phyloP scores from a whole-genome alignment of 176 grass and related monocot genomes.

The Bonia amplexicaulis region DNA sequence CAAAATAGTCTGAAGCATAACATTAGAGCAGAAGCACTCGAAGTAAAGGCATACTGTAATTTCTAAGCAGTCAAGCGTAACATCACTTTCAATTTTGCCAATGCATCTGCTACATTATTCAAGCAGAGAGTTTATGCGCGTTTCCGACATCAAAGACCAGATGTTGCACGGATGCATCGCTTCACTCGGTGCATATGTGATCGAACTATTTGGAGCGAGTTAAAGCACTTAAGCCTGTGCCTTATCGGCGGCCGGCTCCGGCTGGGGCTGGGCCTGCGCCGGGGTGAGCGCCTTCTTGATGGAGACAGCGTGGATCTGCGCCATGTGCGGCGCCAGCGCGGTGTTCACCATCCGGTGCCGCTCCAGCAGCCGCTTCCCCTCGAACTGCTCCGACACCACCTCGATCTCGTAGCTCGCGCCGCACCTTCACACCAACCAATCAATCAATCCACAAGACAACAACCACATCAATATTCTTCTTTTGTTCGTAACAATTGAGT shows the following conservation, averaged over 20 bases:
- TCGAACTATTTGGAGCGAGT: not conserved
- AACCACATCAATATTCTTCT: not conserved
- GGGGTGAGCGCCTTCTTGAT: slow-evolving; percentile 96
- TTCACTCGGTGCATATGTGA: not conserved
- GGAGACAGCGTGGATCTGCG: slow-evolving; percentile 89
- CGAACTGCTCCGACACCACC: slow-evolving; percentile 89
- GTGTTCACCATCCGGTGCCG: slow-evolving; percentile 90
- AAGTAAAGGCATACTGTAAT: not conserved
- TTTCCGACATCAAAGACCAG: not conserved
- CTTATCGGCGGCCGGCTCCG: slow-evolving; percentile 36
- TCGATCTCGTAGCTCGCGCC: slow-evolving; percentile 87
- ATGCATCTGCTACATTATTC: slow-evolving; percentile 34
- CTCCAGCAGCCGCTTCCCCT: slow-evolving; percentile 94
- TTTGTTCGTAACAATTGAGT: not conserved
- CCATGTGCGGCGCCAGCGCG: slow-evolving; percentile 77
- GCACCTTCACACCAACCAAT: slow-evolving; percentile 46
- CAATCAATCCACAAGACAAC: not conserved
- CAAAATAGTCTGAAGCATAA: not conserved
- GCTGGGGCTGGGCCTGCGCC: slow-evolving; percentile 60
- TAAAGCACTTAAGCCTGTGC: slow-evolving; percentile 18
- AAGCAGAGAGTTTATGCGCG: not conserved
- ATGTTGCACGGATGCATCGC: not conserved
- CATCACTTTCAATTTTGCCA: not conserved
- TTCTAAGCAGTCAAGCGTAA: not conserved
- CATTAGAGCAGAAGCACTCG: not conserved